phyloP scores from a whole-genome alignment of 345 rosid genomes.

The Pugionium dolabratum region DNA sequence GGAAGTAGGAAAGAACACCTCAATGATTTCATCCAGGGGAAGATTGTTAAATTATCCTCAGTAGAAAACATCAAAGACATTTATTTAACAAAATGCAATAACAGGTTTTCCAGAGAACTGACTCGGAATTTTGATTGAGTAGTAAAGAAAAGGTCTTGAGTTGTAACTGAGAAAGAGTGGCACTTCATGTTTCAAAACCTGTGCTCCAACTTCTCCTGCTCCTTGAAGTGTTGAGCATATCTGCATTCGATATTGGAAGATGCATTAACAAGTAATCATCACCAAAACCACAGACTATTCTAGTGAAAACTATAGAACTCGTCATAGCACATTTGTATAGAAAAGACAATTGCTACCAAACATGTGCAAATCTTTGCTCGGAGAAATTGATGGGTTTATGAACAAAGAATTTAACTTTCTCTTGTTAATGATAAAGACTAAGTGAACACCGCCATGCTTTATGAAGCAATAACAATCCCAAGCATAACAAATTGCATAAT shows the following conservation, averaged over 20 bases:
- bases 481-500: neutral
- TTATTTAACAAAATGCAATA: neutral
- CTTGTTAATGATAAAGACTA: neutral
- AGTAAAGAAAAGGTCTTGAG: neutral
- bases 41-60: neutral
- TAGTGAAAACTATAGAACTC: neutral
- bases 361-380: neutral
- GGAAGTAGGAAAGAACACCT: neutral
- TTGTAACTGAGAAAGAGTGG: neutral
- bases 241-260: neutral
- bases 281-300: neutral
- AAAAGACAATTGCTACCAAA: too few relatives aligned
- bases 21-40: neutral
- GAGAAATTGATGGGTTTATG: neutral
- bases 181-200: conserved; percentile 12
- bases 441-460: neutral
- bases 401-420: neutral
- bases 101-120: neutral
- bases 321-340: neutral
- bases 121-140: neutral
- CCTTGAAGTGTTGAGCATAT: conserved; percentile 20
- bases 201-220: conserved; percentile 25
- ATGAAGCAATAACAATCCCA: neutral
- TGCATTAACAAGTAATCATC: conserved; percentile 4
- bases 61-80: neutral